Base-by-base conservation (phyloP, 2,329 filamentous ascomycete species). In the Hymenoscyphus salicellus region DNA sequence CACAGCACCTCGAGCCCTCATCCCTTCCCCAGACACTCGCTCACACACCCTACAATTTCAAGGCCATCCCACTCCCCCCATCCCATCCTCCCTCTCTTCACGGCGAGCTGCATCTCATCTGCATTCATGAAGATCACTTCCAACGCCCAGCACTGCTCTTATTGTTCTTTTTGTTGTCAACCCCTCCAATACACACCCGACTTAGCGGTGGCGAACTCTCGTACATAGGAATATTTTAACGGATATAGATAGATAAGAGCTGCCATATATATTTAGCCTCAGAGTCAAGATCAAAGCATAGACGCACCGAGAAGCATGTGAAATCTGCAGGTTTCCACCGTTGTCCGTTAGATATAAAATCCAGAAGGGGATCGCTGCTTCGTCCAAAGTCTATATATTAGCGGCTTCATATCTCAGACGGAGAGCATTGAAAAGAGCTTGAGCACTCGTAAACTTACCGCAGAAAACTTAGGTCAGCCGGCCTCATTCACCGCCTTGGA, bases 311-410 rank as follows among this genome's bases (percentile, higher is more conserved):
- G 38, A 46, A 62, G 43, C 43, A 26, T 68, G 68, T 65, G 64
- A 70, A 69, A 68, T 66, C 46, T 67, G 67, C 68, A 66, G 64
- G 58, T 64, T 58, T 28, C 64, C 58, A 14, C 61, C 30, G 61
- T 58, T 61, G 65, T 64, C 62, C 60, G 61, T 43, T 68, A 56
- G 60, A 58, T 32, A 56, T 62, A 70, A 66, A n/a, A 57, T 59
- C 62, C 59, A 59, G 58, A 59, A 61, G 60, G 60, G 63, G 59
- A 65, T 55, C 61, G 60, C 61, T 61, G 63, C 64, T 70, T 68
- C 60, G 49, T 43, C 30, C 33, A 61, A 63, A 68, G 63, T 66
- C 64, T 68, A 69, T 70, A 70, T 69, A 66, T 68, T 68, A 72
- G 65, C 67, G 61, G 64, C 67, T 66, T 69, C 68, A 68, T 28